A percentile compares a stretch with the other conserved stretches of the same genome.
Evolutionary conservation across 305 asterid genomes (phyloP).

Genomic region (Fraxinus nigra): DNA sequence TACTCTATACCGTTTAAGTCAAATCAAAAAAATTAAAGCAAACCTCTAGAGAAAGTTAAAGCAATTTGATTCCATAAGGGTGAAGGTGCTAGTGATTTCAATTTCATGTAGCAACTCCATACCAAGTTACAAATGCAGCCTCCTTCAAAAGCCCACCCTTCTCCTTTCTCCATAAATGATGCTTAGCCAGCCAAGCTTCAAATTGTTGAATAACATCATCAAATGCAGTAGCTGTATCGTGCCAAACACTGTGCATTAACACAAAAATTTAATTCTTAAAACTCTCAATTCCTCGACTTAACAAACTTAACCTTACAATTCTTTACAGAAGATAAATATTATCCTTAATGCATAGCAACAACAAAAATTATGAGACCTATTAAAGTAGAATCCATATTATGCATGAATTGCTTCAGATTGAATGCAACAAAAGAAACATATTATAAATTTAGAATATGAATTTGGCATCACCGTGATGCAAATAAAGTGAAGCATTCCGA

Average conservation of each 20-base stretch:
- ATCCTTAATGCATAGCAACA: neutral
- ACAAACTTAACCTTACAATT: neutral
- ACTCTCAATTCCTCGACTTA: neutral
- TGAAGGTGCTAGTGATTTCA: neutral
- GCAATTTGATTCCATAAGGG: neutral
- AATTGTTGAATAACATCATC: conserved; percentile 73
- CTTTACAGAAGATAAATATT: neutral
- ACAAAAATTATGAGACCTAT: neutral
- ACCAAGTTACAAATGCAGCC: conserved; percentile 98
- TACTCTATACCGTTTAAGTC: neutral
- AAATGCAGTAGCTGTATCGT: conserved; percentile 82
- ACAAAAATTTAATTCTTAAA: neutral
- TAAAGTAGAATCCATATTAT: neutral
- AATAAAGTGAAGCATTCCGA: neutral
- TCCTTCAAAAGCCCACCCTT: conserved; percentile 47
- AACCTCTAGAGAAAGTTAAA: neutral
- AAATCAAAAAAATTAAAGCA: neutral
- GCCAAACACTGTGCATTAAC: conserved; percentile 76
- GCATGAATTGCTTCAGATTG: neutral
- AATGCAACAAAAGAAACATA: neutral
- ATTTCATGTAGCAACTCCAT: neutral
- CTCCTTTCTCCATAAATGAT: conserved; percentile 46
- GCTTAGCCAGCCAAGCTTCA: conserved; percentile 67
- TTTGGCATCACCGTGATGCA: neutral
- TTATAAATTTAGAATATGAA: neutral